Base-by-base conservation (phyloP, 768 basidiomycete species). In the Albatrellus ellisii region DNA sequence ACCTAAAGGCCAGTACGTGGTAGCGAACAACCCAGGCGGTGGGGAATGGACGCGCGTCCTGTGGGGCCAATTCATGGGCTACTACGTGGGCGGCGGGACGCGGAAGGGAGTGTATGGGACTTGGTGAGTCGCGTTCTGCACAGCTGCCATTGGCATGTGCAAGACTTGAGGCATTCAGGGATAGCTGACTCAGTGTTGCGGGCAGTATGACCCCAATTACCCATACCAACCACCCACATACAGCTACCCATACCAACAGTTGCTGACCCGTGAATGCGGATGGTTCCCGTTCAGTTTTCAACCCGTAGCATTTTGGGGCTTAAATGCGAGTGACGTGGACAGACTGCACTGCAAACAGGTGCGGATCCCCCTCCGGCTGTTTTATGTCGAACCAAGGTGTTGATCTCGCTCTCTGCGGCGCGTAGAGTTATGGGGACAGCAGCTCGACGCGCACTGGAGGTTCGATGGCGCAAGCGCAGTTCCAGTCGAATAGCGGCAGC, bases 361-460 rank as follows among this genome's bases (percentile, higher is more conserved):
- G 20, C 15, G 49, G 36, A 6, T 12, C 26, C 14, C 24, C 25
- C 26, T 47, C 22, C 18, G 2, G 17, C 15, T 42, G 29, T 11
- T 8, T 25, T 2, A 11, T 3, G 24, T 20, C 21, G 21, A 18
- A 15, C 6, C 24, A n/a, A 17, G 7, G 3, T 7, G 18, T 8
- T 4, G 11, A 25, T 7, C 15, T 22, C n/a, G 17, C 36, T 29
- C 11, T 15, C 12, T 26, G 32, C 4, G 26, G 2, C 17, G 18
- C 14, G n/a, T 46, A 65, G 62, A 64, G 64, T 33, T 63, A 62
- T 18, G 49, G 50, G 4, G 53, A 57, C 3, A 51, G 54, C 29
- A 64, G 64, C 42, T 52, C 56, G 9, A 56, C 54, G 15, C 56
- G 64, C 6, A 62, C 64, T 0, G 64, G 62, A 2, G 62, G 64